phyloP scores from a whole-genome alignment of 441 rosid genomes.

The Pelargonium fulgidum region DNA sequence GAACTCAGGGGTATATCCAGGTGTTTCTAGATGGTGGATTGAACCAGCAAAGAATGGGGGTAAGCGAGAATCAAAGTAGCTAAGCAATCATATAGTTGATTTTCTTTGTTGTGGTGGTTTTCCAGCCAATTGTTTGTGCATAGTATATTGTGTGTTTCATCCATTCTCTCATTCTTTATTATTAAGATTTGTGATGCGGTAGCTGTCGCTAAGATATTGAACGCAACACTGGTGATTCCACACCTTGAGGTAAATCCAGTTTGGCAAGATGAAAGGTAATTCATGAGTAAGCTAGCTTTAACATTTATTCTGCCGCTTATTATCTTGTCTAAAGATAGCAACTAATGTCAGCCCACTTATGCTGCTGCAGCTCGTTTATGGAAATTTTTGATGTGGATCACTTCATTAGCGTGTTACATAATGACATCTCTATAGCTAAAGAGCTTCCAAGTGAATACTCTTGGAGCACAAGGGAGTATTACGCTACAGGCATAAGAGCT shows the following conservation, averaged over 20 bases:
- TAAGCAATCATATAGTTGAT: neutral
- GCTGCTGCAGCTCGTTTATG: slow-evolving; percentile 43
- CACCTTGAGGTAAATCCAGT: slow-evolving; percentile 78
- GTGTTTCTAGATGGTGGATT: slow-evolving; percentile 74
- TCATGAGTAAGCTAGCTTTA: slow-evolving; percentile 16
- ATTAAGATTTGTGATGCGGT: slow-evolving; percentile 69
- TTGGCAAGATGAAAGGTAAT: slow-evolving; percentile 73
- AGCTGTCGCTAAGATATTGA: slow-evolving; percentile 62
- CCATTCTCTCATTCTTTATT: slow-evolving; percentile 16
- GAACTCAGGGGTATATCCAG: slow-evolving; percentile 52
- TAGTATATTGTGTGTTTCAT: slow-evolving; percentile 11
- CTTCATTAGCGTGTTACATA: slow-evolving; percentile 38
- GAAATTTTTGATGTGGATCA: slow-evolving; percentile 68
- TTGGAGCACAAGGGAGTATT: slow-evolving; percentile 73
- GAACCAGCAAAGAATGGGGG: slow-evolving; percentile 80
- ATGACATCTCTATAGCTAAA: slow-evolving; percentile 43
- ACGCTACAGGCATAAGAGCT: slow-evolving; percentile 70
- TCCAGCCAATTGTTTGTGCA: neutral
- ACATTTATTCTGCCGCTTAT: slow-evolving; percentile 1
- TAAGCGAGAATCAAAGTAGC: slow-evolving; percentile 22
- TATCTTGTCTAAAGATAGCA: slow-evolving; percentile 3
- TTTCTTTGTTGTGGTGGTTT: neutral
- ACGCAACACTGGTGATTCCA: slow-evolving; percentile 59
- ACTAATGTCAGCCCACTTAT: slow-evolving; percentile 10
- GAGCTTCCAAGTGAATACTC: slow-evolving; percentile 44